Evolutionary conservation across 805 yeast species (phyloP).

Genomic region (Candida boidinii): DNA sequence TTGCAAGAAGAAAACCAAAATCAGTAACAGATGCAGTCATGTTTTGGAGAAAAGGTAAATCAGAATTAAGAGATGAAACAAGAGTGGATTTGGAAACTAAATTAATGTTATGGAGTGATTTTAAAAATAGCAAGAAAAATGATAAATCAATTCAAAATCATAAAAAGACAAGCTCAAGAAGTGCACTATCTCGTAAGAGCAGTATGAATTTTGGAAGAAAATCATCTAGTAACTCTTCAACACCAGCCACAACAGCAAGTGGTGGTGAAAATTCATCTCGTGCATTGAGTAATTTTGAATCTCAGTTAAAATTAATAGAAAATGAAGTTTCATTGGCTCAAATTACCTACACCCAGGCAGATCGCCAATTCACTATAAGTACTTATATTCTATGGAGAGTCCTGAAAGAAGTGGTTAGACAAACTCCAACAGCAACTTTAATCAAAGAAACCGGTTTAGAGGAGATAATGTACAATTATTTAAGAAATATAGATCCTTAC

Average conservation of each 20-base stretch:
- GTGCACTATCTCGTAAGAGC: slow-evolving; percentile 4
- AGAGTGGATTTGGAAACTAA: slow-evolving; percentile 42
- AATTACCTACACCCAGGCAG: slow-evolving; percentile 76
- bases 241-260: slow-evolving; percentile 5
- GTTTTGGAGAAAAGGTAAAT: slow-evolving; percentile 95
- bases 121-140: slow-evolving; percentile 5
- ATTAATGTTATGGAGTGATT: slow-evolving; percentile 15
- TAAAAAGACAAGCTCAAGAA: slow-evolving; percentile 16
- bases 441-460: slow-evolving; percentile 81
- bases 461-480: slow-evolving; percentile 86
- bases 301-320: slow-evolving; percentile 33
- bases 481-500: slow-evolving; percentile 78
- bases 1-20: slow-evolving; percentile 83
- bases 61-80: slow-evolving; percentile 71
- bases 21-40: slow-evolving; percentile 96
- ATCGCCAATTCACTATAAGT: slow-evolving; percentile 76
- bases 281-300: slow-evolving; percentile 14
- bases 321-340: too few relatives aligned
- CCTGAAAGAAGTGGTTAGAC: slow-evolving; percentile 83
- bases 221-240: slow-evolving; percentile 8
- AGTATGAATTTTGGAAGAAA: background rate
- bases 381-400: slow-evolving; percentile 88
- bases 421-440: slow-evolving; percentile 63
- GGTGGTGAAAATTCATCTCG: slow-evolving; percentile 6
- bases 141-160: slow-evolving; percentile 4